Evolutionary conservation across 2,329 filamentous ascomycete species (phyloP), one percentile per base, ranked within the genome.

Genomic region (Alternaria novae-zelandiae): DNA sequence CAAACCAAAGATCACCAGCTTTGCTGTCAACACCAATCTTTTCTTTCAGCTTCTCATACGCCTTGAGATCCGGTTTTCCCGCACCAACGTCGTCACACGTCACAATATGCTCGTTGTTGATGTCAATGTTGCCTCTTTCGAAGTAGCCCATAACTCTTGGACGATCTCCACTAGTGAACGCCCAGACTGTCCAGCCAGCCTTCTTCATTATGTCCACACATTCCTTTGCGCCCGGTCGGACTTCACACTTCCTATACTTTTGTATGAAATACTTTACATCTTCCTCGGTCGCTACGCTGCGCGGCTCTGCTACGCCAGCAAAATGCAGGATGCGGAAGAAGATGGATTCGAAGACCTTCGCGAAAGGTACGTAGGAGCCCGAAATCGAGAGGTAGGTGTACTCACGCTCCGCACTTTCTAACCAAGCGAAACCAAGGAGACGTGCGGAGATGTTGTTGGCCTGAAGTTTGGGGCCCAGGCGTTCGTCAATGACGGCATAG

Each of bases 131-230:
- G 0, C 77, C 83, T 1, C 78, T 74, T n/a, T 78, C 69, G 64
- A 88, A 87, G 64, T 88, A 88, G 0, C 84, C 85, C 8, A 77
- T 70, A 4, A 88, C 86, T 6, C 86, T 76, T 51, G 80, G 73
- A 3, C 79, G 70, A 68, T 88, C 86, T 1, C 83, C 86, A 0
- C 84, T 83, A 0, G 86, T 87, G 25, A 88, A 78, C 30, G 80
- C 83, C 85, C 86, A 88, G 5, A 87, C 81, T 0, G 82, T 84
- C 63, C 86, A 87, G 0, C 85, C 83, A 0, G 74, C 78, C 0
- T 76, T 78, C 4, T 83, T 74, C 45, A 88, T 71, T 21, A 77
- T 80, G 46, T 77, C 67, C 43, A 85, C 80, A 49, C 80, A 82
- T 59, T 84, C 82, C 23, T 74, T 77, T 1, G 78, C 74, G 0